Conservation (phyloP, 352 stramenopile species). For the Aphanomyces cochlioides region DNA sequence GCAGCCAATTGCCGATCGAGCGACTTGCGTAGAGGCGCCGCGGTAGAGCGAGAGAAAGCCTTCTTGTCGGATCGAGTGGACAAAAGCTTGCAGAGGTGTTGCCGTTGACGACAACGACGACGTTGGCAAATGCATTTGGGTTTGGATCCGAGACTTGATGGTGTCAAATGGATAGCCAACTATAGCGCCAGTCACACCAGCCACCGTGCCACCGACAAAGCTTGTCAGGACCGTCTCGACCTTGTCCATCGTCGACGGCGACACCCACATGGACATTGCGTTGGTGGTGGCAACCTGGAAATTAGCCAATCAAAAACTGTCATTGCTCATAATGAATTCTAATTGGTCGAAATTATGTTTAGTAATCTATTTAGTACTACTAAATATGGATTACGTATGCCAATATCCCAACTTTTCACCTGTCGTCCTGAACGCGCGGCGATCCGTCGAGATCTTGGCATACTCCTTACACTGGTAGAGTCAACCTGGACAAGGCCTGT, state of each 20-base stretch:
- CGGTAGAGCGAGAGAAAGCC: slow-evolving; percentile 59
- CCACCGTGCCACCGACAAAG: slow-evolving; percentile 57
- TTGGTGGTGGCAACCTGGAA: not conserved
- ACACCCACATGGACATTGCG: not conserved
- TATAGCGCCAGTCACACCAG: slow-evolving; percentile 52
- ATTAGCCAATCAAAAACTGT: slow-evolving; percentile 14
- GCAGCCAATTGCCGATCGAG: slow-evolving; percentile 61
- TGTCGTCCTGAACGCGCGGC: too few species aligned
- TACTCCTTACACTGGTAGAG: too few species aligned
- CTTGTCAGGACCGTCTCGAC: slow-evolving; percentile 42
- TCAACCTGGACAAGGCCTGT: too few species aligned
- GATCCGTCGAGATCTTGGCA: too few species aligned
- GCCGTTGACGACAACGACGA: not conserved
- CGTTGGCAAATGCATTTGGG: slow-evolving; percentile 36
- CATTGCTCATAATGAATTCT: not conserved
- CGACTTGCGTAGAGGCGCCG: slow-evolving; percentile 62
- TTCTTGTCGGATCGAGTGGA: slow-evolving; percentile 52
- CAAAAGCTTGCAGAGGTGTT: slow-evolving; percentile 48
- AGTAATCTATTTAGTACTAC: too few species aligned
- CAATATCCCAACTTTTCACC: too few species aligned
- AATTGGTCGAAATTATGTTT: not conserved
- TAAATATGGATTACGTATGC: too few species aligned
- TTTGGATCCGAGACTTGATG: slow-evolving; percentile 67
- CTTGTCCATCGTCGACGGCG: not conserved
- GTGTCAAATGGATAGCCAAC: slow-evolving; percentile 67